A percentile compares a stretch with the other conserved stretches of the same genome.
These are phyloP conservation scores for Xylariaceae sp. DNA, from an alignment of 2,329 filamentous ascomycete genomes.

Conservation along the genomic window DNA sequence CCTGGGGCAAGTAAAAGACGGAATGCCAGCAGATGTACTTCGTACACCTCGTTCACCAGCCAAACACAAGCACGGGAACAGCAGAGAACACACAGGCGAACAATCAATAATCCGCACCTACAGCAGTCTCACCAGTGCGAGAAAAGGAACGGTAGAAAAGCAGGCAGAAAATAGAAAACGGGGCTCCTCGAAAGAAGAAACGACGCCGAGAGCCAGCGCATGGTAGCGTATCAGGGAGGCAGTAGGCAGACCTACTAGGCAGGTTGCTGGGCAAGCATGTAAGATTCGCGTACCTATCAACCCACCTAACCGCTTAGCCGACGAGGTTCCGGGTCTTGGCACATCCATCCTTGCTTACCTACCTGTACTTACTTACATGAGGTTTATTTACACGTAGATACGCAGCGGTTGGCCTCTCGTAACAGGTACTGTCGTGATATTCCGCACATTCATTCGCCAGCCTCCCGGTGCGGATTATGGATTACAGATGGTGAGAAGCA, in stretches of 20 bases:
- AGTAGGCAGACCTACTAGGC: background rate
- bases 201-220: background rate
- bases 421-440: too few relatives aligned
- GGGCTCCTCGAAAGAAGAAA: background rate
- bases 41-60: background rate
- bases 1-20: too few relatives aligned
- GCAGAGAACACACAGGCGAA: background rate
- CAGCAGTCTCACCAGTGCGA: background rate
- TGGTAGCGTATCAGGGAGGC: background rate
- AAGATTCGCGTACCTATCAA: background rate
- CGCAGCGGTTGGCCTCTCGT: too few relatives aligned
- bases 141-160: background rate
- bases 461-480: too few relatives aligned
- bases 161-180: too few relatives aligned
- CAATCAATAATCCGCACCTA: background rate
- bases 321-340: background rate
- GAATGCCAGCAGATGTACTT: too few relatives aligned
- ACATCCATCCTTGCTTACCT: background rate
- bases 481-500: too few relatives aligned
- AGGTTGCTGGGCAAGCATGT: background rate
- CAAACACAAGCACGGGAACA: background rate
- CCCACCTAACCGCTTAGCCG: background rate
- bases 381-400: too few relatives aligned
- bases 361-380: too few relatives aligned
- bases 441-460: too few relatives aligned